Conservation (phyloP, 495 filamentous ascomycete genomes). For the Umbilicaria muhlenbergii region DNA sequence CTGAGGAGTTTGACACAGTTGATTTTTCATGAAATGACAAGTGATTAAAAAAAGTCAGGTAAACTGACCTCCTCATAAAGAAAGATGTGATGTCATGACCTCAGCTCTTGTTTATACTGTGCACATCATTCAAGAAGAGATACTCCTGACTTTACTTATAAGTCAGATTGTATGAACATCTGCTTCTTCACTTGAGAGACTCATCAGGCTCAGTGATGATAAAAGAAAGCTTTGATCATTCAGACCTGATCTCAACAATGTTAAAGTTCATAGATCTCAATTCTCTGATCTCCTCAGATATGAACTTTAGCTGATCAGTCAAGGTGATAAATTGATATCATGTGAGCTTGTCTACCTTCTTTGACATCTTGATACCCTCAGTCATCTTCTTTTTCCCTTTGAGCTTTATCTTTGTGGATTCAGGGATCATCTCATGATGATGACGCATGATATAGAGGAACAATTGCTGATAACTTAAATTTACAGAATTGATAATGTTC, state of each 20-base stretch:
- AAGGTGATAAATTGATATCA: background rate
- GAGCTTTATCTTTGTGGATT: background rate
- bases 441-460: background rate
- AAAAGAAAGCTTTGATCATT: background rate
- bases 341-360: background rate
- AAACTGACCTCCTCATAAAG: background rate
- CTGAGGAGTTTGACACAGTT: background rate
- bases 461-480: background rate
- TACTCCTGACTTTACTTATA: background rate
- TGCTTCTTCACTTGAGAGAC: background rate
- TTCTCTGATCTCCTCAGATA: background rate
- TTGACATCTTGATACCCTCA: background rate
- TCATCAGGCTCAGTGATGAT: background rate
- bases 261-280: background rate
- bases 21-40: background rate
- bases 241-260: background rate
- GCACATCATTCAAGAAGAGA: background rate
- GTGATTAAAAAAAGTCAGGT: background rate
- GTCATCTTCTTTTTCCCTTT: background rate
- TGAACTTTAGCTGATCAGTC: background rate
- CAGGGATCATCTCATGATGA: background rate
- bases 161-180: background rate
- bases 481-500: background rate
- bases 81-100: background rate
- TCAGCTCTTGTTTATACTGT: slow-evolving; percentile 1